Evolutionary conservation across 108 stramenopile species (phyloP), one percentile per base, ranked within the genome.

Genomic region (Cyclotella kingstonii): DNA sequence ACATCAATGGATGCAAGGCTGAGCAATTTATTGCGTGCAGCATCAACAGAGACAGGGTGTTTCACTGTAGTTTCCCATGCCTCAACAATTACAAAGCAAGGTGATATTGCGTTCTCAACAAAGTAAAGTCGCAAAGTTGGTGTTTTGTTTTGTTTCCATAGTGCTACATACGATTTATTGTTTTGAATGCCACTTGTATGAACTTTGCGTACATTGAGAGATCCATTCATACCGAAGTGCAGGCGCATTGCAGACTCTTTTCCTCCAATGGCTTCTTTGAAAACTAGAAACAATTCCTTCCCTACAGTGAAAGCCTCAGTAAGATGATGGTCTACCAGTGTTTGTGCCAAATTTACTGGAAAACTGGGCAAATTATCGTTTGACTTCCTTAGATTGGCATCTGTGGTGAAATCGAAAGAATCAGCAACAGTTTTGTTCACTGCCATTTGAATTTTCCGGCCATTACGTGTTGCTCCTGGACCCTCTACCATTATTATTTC

Each of bases 161-260:
- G 60, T 42, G 59, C 42, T 17, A 56, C 60, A 33, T 56, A 18
- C 15, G 59, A 67, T 40, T 53, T 15, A 36, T 26, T 63, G 18
- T 56, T 46, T 8, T 21, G 29, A 25, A 36, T 38, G 10, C 46
- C 61, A 26, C 26, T 45, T 19, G 60, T 17, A 21, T 59, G 43
- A 34, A 22, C 30, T 30, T 54, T 79, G 23, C 59, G 60, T 4
- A 66, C 19, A 23, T 49, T 54, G 1, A 85, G 47, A 8, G 61
- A 66, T 2, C 84, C 84, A 52, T 79, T 83, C 84, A 85, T 85
- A 41, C 82, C 82, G 58, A 85, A 85, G 53, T 85, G 84, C 8
- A 82, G 58, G 26, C 84, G 77, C 43, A 83, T n/a, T 28, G 81
- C 84, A 28, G 39, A 22, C 2, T 84, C 80, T 18, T 26, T 31